These are phyloP conservation scores for Scortechinia acanthostroma DNA, from an alignment of 2,329 filamentous ascomycete genomes.

Conservation along the genomic window DNA sequence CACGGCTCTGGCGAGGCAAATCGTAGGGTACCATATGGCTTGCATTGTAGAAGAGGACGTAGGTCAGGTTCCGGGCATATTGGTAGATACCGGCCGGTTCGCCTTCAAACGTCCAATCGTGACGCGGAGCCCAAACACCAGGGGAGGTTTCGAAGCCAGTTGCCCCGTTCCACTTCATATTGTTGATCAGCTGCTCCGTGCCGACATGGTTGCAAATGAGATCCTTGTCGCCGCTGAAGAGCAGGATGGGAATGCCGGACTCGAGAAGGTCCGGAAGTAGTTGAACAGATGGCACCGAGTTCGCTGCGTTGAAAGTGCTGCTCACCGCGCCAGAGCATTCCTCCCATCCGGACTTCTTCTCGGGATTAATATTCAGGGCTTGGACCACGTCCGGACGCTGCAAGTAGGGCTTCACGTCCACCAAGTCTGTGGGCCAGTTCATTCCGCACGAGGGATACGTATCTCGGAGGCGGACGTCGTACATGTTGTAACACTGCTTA, in stretches of 20 bases:
- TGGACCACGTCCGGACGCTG: constrained; percentile 70
- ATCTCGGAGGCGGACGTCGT: constrained; percentile 84
- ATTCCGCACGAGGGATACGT: constrained; percentile 80
- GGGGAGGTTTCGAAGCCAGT: constrained; percentile 84
- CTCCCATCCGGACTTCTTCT: constrained; percentile 73
- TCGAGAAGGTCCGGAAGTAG: constrained; percentile 74
- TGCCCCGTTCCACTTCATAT: constrained; percentile 84
- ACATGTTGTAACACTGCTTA: constrained; percentile 81
- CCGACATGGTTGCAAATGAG: constrained; percentile 96
- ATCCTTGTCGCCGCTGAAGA: constrained; percentile 91
- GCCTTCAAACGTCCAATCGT: constrained; percentile 89
- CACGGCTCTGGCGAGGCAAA: constrained; percentile 74
- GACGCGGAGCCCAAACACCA: constrained; percentile 83
- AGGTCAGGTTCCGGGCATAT: constrained; percentile 87
- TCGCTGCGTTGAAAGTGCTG: constrained; percentile 58
- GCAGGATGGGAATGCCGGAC: constrained; percentile 63
- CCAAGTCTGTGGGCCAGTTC: constrained; percentile 92
- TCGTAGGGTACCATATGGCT: constrained; percentile 99
- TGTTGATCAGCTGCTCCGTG: constrained; percentile 83
- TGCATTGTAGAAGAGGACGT: constrained; percentile 88
- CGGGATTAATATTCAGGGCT: constrained; percentile 75
- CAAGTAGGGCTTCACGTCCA: constrained; percentile 73
- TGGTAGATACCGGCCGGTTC: constrained; percentile 87
- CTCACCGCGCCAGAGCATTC: constrained; percentile 82
- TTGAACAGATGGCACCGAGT: constrained; percentile 67